Evolutionary conservation across 345 rosid species (phyloP), one percentile per base, ranked within the genome.

Genomic region (Crucihimalaya himalaica): DNA sequence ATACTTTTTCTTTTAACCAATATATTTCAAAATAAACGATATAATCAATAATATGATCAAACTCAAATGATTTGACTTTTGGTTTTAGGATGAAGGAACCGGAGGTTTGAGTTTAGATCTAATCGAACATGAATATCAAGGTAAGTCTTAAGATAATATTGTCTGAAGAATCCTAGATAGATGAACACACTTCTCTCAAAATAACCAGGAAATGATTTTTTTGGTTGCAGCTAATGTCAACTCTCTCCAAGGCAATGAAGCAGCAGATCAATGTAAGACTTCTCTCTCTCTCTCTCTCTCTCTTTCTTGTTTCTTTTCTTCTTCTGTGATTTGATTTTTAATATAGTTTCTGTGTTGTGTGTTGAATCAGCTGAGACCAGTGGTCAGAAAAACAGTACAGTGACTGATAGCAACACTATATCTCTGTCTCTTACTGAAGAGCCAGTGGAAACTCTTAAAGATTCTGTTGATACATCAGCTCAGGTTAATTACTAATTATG

Each of bases 401-500:
- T 8, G 5, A 47, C 70, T 23, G 79, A 46, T 13, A 76, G 70
- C 55, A 76, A 76, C 59, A 76, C 75, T 5, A 76, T 69, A 3
- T 76, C 80, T 54, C 53, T 76, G 53, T 76, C 80, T 35, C 28
- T 76, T 15, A 68, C 70, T 4, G 79, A 75, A 42, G 79, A 75
- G 40, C 20, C 74, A 0, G 39, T 31, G n/a, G 63, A 68, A 20
- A 60, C 48, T 16, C 63, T 42, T 31, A 50, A 68, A 61, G 69
- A 52, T 4, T 76, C 71, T 69, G 37, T 31, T 63, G 71, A 46
- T 46, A 18, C 75, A 19, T 34, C 75, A 23, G 52, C 79, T 45
- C 53, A 76, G 75, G 79, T 76, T 6, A 23, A 16, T 13, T 19
- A 23, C n/a, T 64, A 40, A 66, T 57, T 47, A 47, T 28, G 29